These are phyloP conservation scores for Aschersonia sp. DNA, from an alignment of 2,329 filamentous ascomycete species.

Conservation along the genomic window DNA sequence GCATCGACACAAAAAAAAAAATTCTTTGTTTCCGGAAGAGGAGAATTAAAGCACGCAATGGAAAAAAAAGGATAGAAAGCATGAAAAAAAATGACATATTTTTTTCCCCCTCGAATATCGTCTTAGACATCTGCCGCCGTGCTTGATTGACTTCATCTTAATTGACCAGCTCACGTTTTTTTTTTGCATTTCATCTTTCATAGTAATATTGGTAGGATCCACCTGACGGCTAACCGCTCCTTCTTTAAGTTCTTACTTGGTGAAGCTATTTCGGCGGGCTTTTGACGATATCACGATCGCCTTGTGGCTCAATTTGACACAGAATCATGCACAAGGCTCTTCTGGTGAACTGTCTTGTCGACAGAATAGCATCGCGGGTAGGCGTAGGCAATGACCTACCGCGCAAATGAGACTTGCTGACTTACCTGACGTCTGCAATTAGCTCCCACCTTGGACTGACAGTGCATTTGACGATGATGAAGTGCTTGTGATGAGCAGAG, in stretches of 20 bases:
- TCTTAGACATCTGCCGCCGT: background rate
- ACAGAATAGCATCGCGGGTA: constrained; percentile 49
- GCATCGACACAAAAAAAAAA: background rate
- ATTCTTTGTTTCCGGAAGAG: background rate
- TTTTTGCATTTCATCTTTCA: too few species aligned
- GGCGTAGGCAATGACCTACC: constrained; percentile 3
- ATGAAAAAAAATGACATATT: background rate
- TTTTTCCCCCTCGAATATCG: background rate
- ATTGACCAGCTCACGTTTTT: too few species aligned
- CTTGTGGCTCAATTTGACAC: too few species aligned
- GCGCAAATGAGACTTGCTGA: too few species aligned
- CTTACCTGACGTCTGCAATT: background rate
- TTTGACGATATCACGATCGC: too few species aligned
- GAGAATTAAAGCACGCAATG: background rate
- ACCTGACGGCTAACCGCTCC: too few species aligned
- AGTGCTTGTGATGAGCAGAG: constrained; percentile 43
- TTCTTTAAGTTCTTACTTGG: too few species aligned
- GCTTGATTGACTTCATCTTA: too few species aligned
- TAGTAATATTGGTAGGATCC: too few species aligned
- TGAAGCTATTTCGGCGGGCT: too few species aligned
- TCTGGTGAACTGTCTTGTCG: constrained; percentile 47
- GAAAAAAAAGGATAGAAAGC: background rate
- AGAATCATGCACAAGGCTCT: constrained; percentile 38
- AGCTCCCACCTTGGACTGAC: constrained; percentile 6
- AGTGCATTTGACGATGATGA: constrained; percentile 34